phyloP scores from a whole-genome alignment of 345 rosid species.

The Erucastrum elatum region DNA sequence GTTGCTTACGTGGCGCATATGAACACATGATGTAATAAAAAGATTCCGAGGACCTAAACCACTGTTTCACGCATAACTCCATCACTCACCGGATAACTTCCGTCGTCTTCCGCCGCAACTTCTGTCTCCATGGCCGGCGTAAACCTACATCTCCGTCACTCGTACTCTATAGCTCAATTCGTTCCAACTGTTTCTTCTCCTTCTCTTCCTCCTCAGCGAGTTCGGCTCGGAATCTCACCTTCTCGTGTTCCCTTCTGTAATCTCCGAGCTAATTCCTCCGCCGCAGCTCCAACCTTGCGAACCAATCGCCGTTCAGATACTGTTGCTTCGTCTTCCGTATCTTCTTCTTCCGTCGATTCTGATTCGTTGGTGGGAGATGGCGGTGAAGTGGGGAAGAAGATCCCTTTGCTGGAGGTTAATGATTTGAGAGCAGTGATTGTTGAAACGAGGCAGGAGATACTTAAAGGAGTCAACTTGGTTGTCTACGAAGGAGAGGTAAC shows the following conservation, averaged over 20 bases:
- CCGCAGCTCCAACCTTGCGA: neutral
- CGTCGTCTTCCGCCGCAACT: conserved; percentile 35
- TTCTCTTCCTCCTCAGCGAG: conserved; percentile 28
- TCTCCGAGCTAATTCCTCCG: conserved; percentile 34
- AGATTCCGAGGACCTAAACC: no score
- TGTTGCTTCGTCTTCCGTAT: conserved; percentile 7
- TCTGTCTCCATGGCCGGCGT: conserved; percentile 36
- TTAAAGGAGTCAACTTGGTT: conserved; percentile 75
- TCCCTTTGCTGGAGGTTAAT: conserved; percentile 76
- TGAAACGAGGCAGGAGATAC: conserved; percentile 80
- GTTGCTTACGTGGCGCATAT: neutral
- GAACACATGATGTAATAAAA: neutral
- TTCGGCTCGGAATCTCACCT: conserved; percentile 17
- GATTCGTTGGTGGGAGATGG: conserved; percentile 32
- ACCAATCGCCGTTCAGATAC: conserved; percentile 19
- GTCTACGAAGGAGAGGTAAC: conserved; percentile 89
- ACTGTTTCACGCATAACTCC: neutral
- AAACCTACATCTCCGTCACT: conserved; percentile 36
- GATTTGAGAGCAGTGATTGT: conserved; percentile 77
- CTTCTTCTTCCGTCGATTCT: conserved; percentile 36
- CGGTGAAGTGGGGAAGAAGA: conserved; percentile 35
- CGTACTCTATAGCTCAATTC: conserved; percentile 19
- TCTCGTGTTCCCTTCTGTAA: conserved; percentile 29
- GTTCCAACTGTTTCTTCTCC: conserved; percentile 23
- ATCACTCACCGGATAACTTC: conserved; percentile 35